Evolutionary conservation across 2,329 filamentous ascomycete species (phyloP), one percentile per base, ranked within the genome.

Genomic region (Colletotrichum chrysophilum): DNA sequence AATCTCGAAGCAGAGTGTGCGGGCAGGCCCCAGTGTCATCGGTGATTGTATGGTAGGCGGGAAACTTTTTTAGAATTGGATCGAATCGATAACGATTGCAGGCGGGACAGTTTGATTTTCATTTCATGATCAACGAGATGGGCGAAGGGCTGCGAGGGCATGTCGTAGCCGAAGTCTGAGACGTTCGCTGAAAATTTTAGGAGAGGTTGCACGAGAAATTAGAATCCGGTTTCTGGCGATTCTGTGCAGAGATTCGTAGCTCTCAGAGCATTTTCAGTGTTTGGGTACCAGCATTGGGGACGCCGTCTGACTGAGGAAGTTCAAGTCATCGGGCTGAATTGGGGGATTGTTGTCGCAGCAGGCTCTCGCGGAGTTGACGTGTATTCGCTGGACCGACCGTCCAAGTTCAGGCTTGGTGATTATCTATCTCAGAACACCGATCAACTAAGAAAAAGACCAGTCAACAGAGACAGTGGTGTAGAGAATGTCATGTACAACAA

Each of bases 381-480:
- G 38, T 10, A 43, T n/a, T n/a, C 9, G 18, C 18, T n/a, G 5
- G 38, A 43, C 38, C 5, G 5, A 6, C 9, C 5, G 38, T 6
- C 38, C 5, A 43, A 10, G 18, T 43, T n/a, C 4, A 9, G 18
- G 4, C 38, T 43, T 43, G 18, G 38, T n/a, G 18, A 43, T 0
- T 3, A n/a, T 6, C 8, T 43, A 8, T 18, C 16, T 4, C 16
- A n/a, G 18, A 18, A 5, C 38, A 43, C 38, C 3, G 8, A 10
- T n/a, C 9, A 9, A 43, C 1, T n/a, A 5, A 43, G 38, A 2
- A 43, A 43, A 3, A 3, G 38, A n/a, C 18, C 18, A 0, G 38
- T n/a, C 38, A 9, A 43, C 18, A 43, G 18, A 43, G 0, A 43
- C 3, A 43, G 18, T 43, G 18, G 3, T 0, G 18, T 43, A 43